Evolutionary conservation across 2,329 filamentous ascomycete genomes (phyloP).

Genomic region (Fusarium acutatum): DNA sequence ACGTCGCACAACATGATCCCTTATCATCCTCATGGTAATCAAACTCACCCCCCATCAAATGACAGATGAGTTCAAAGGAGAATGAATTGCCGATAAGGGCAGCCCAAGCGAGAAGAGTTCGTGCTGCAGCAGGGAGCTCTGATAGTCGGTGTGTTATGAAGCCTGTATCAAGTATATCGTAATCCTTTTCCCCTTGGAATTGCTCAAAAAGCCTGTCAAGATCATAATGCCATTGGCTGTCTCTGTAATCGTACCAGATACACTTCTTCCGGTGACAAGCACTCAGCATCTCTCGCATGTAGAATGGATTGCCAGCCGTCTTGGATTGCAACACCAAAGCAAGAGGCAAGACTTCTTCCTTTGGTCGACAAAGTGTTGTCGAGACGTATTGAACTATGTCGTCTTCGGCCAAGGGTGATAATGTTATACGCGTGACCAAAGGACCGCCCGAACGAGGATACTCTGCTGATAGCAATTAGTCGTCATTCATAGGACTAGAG

Average conservation of each 20-base stretch:
- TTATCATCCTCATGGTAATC: conserved; percentile 64
- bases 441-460: conserved; percentile 57
- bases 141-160: conserved; percentile 82
- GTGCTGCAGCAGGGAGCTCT: conserved; percentile 77
- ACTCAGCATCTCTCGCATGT: conserved; percentile 89
- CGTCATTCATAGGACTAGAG: background rate
- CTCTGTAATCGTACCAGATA: conserved; percentile 89
- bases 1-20: conserved; percentile 33
- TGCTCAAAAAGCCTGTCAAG: conserved; percentile 86
- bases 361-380: conserved; percentile 77
- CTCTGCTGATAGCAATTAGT: conserved; percentile 48
- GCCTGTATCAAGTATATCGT: conserved; percentile 80
- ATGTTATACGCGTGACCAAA: conserved; percentile 73
- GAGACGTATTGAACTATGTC: conserved; percentile 87
- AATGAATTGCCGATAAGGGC: conserved; percentile 84
- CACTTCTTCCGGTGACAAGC: conserved; percentile 86
- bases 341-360: conserved; percentile 77
- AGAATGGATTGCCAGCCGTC: conserved; percentile 88
- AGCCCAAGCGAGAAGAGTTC: conserved; percentile 86
- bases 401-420: conserved; percentile 77
- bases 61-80: conserved; percentile 82
- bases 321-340: conserved; percentile 89
- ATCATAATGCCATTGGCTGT: conserved; percentile 84
- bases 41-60: conserved; percentile 79
- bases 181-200: conserved; percentile 81